Conservation (phyloP, 441 rosid species). For the Sinapis alba region DNA sequence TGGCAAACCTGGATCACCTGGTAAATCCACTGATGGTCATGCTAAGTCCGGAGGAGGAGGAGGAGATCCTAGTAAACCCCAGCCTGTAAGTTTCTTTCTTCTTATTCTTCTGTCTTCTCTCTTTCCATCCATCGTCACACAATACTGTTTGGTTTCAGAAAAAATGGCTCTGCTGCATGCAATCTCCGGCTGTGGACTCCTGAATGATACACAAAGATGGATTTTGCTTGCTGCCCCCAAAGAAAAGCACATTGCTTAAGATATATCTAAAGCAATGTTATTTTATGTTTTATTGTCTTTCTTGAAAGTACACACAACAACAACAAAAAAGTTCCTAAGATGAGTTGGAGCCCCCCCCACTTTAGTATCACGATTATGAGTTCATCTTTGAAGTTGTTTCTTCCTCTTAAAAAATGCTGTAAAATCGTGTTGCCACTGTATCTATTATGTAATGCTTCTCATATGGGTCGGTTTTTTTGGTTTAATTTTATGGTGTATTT, state of each 20-base stretch:
- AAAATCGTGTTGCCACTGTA: conserved; percentile 52
- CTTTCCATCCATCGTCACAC: neutral
- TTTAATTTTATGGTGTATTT: neutral
- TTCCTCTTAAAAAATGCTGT: conserved; percentile 41
- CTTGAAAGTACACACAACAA: conserved; percentile 25
- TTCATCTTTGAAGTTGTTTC: conserved; percentile 48
- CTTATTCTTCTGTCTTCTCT: neutral
- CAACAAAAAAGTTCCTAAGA: conserved; percentile 37
- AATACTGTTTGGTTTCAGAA: conserved; percentile 47
- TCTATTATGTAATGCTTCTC: neutral
- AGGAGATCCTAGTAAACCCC: conserved; percentile 65
- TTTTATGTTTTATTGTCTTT: conserved; percentile 37
- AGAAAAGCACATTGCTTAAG: conserved; percentile 18
- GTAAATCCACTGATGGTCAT: conserved; percentile 53
- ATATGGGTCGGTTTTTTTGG: neutral
- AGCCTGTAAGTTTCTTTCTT: conserved; percentile 52
- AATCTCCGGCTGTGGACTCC: conserved; percentile 68
- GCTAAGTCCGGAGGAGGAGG: conserved; percentile 43
- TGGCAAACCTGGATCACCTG: conserved; percentile 76
- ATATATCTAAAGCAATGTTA: conserved; percentile 33
- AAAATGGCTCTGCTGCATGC: conserved; percentile 93
- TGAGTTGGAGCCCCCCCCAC: conserved; percentile 39
- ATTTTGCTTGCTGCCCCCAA: conserved; percentile 8
- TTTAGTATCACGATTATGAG: conserved; percentile 45
- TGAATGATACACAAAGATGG: conserved; percentile 44